phyloP scores from a whole-genome alignment of 2,329 filamentous ascomycete genomes.

The Ascochyta rabiei region DNA sequence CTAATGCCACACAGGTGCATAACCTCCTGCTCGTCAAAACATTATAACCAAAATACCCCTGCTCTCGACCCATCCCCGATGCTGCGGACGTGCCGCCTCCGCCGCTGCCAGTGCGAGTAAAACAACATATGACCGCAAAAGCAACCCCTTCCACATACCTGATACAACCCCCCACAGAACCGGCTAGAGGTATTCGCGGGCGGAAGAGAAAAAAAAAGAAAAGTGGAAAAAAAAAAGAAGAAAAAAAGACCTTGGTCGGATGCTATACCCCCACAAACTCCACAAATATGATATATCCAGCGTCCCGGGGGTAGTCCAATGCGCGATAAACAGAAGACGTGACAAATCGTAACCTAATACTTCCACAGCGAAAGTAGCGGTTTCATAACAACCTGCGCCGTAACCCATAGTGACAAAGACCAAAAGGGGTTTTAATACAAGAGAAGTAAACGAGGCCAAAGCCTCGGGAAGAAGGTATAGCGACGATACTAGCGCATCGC shows the following conservation, averaged over 20 bases:
- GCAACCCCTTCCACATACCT: conserved; percentile 23
- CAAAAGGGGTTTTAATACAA: conserved; percentile 44
- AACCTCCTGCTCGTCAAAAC: conserved; percentile 5
- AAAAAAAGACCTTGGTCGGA: conserved; percentile 15
- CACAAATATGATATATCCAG: conserved; percentile 28
- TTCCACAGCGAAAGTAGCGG: conserved; percentile 34
- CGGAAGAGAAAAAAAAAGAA: conserved; percentile 2
- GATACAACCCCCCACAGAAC: conserved; percentile 29
- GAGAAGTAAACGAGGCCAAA: conserved; percentile 32
- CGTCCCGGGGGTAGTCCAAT: conserved; percentile 27
- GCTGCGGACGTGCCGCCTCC: neutral
- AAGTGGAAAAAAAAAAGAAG: conserved; percentile 16
- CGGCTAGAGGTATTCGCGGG: conserved; percentile 43
- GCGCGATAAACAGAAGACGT: conserved; percentile 29
- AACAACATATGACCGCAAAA: conserved; percentile 17
- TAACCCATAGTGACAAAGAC: conserved; percentile 15
- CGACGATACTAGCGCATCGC: conserved; percentile 29
- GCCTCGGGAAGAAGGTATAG: conserved; percentile 9
- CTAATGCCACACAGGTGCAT: conserved; percentile 17
- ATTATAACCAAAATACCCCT: conserved; percentile 19
- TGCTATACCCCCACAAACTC: conserved; percentile 23
- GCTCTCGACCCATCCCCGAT: conserved; percentile 1
- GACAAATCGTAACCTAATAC: conserved; percentile 35
- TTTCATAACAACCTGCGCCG: conserved; percentile 26
- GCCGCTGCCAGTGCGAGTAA: conserved; percentile 12